phyloP scores from a whole-genome alignment of 108 stramenopile genomes.

The Parmales sp. region DNA sequence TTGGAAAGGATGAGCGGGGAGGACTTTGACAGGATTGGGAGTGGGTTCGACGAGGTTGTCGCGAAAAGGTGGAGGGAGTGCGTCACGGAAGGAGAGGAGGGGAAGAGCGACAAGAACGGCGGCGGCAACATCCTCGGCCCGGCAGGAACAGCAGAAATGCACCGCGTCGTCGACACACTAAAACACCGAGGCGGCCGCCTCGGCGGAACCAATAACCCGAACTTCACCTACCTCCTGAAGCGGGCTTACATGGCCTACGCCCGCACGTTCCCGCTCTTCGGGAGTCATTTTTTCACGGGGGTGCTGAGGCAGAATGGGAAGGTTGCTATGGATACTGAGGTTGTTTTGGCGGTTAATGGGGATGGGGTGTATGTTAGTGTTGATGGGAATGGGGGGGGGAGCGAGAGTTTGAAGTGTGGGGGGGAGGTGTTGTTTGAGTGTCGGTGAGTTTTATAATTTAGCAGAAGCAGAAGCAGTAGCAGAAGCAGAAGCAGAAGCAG shows the following conservation, averaged over 20 bases:
- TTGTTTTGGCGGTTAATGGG: background rate
- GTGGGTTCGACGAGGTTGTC: background rate
- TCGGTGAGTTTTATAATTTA: background rate
- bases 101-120: background rate
- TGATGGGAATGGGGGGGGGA: background rate
- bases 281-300: background rate
- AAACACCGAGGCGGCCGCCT: too few species aligned
- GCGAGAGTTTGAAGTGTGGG: background rate
- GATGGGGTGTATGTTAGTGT: background rate
- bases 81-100: background rate
- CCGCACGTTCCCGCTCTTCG: background rate
- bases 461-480: too few species aligned
- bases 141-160: too few species aligned
- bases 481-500: too few species aligned
- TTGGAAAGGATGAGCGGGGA: background rate
- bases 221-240: background rate
- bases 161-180: too few species aligned
- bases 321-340: background rate
- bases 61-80: too few species aligned
- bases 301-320: background rate
- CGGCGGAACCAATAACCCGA: background rate
- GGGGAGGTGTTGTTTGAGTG: background rate
- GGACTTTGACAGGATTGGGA: background rate
- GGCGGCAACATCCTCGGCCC: background rate
- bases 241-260: constrained; percentile 6